phyloP scores from a whole-genome alignment of 805 yeast species.

The Candida peoriensis region DNA sequence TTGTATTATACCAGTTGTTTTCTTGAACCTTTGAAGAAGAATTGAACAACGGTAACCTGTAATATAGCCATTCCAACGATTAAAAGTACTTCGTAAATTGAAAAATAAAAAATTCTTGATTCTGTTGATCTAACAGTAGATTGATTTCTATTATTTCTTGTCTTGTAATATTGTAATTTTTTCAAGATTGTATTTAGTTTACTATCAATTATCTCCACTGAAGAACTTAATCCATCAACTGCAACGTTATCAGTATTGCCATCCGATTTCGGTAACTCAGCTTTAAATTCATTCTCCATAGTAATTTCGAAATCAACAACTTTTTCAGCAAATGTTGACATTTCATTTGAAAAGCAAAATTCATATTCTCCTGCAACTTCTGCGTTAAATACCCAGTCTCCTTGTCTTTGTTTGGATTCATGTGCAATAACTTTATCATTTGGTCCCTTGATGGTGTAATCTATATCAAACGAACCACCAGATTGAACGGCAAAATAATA shows the following conservation, averaged over 20 bases:
- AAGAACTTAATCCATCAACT: constrained; percentile 26
- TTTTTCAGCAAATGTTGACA: constrained; percentile 70
- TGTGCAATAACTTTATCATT: constrained; percentile 39
- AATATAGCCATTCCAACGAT: constrained; percentile 72
- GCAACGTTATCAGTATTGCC: constrained; percentile 49
- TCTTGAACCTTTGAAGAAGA: constrained; percentile 68
- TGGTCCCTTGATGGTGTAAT: constrained; percentile 57
- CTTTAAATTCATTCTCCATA: constrained; percentile 39
- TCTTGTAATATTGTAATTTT: constrained; percentile 74
- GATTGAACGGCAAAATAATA: constrained; percentile 67
- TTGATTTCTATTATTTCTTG: constrained; percentile 89
- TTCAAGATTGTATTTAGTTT: constrained; percentile 54
- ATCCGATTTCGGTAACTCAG: constrained; percentile 25
- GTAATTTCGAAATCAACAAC: constrained; percentile 60
- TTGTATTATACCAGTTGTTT: constrained; percentile 40
- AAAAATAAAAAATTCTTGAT: constrained; percentile 71
- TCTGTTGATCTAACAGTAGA: constrained; percentile 82
- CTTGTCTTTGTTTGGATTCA: constrained; percentile 57
- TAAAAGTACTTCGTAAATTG: constrained; percentile 63
- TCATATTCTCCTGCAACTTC: constrained; percentile 55
- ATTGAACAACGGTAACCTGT: constrained; percentile 64
- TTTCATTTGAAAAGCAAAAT: constrained; percentile 59
- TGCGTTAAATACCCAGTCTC: constrained; percentile 55
- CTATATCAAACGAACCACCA: constrained; percentile 66
- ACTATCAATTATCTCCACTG: constrained; percentile 53